These are phyloP conservation scores for Chrysoporthe cubensis DNA, from an alignment of 2,329 filamentous ascomycete species.

Conservation along the genomic window DNA sequence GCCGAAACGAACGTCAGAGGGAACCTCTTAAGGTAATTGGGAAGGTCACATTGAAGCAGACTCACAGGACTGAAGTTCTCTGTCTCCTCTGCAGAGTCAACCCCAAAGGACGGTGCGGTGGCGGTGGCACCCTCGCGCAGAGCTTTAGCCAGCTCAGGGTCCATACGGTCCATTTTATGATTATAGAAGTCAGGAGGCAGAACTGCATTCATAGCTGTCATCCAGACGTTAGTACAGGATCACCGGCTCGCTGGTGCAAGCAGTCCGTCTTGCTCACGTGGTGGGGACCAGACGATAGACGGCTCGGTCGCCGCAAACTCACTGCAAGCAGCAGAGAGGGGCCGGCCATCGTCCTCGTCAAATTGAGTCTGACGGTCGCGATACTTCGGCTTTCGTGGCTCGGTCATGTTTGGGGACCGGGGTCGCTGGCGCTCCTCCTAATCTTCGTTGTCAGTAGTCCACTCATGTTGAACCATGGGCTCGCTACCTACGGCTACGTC, in stretches of 20 bases:
- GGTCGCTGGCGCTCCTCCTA: slow-evolving; percentile 25
- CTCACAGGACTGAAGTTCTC: slow-evolving; percentile 10
- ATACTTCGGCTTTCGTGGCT: slow-evolving; percentile 16
- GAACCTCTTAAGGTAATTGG: neutral
- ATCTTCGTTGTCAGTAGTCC: neutral
- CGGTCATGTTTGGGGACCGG: slow-evolving; percentile 21
- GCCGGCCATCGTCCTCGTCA: slow-evolving; percentile 34
- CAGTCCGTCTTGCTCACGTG: slow-evolving; percentile 14
- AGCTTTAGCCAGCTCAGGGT: slow-evolving; percentile 33
- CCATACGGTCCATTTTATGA: slow-evolving; percentile 39
- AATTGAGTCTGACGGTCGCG: slow-evolving; percentile 32
- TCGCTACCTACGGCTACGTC: slow-evolving; percentile 19
- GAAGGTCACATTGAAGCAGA: neutral
- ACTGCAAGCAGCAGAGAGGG: slow-evolving; percentile 22
- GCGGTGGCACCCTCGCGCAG: slow-evolving; percentile 32
- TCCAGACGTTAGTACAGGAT: slow-evolving; percentile 26
- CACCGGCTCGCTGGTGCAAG: neutral
- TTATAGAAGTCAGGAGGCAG: slow-evolving; percentile 30
- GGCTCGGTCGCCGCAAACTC: slow-evolving; percentile 22
- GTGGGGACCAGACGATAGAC: slow-evolving; percentile 24
- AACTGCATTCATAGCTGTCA: slow-evolving; percentile 18
- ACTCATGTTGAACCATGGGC: neutral
- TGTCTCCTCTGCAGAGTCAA: neutral
- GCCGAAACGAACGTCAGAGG: neutral
- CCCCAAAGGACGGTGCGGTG: slow-evolving; percentile 23